These are phyloP conservation scores for Apiospora malaysiana DNA, from an alignment of 2,329 filamentous ascomycete genomes.

Conservation along the genomic window DNA sequence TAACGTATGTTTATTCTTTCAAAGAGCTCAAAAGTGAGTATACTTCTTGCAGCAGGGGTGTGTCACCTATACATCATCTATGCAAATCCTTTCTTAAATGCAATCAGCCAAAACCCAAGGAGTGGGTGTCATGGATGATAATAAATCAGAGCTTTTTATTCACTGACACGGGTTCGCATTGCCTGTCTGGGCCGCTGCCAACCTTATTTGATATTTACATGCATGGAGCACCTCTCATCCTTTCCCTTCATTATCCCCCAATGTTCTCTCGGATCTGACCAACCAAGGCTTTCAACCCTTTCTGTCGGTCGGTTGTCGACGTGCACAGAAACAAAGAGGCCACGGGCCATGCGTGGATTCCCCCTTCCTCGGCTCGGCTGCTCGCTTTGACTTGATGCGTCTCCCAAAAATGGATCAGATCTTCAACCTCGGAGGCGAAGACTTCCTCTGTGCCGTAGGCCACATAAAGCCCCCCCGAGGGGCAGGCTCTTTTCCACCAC, in stretches of 20 bases:
- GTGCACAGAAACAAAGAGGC: slow-evolving; percentile 64
- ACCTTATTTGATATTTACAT: background rate
- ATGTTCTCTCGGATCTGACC: slow-evolving; percentile 43
- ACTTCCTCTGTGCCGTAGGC: slow-evolving; percentile 80
- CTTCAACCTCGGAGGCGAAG: slow-evolving; percentile 72
- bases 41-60: background rate
- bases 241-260: background rate
- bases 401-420: slow-evolving; percentile 61
- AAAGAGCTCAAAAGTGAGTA: background rate
- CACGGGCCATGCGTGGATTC: slow-evolving; percentile 85
- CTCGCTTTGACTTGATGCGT: slow-evolving; percentile 60
- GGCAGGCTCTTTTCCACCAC: slow-evolving; percentile 72
- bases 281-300: slow-evolving; percentile 54
- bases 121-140: slow-evolving; percentile 39
- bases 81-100: background rate
- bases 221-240: background rate
- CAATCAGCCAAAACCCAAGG: background rate
- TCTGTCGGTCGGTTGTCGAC: slow-evolving; percentile 54
- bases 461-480: slow-evolving; percentile 70
- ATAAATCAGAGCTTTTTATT: slow-evolving; percentile 40
- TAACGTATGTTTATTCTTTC: background rate
- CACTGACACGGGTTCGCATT: slow-evolving; percentile 29
- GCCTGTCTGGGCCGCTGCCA: slow-evolving; percentile 21
- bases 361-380: slow-evolving; percentile 65
- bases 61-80: background rate